Evolutionary conservation across 2,329 filamentous ascomycete species (phyloP), one percentile per base, ranked within the genome.

Genomic region (Paraconiothyrium brasiliense): DNA sequence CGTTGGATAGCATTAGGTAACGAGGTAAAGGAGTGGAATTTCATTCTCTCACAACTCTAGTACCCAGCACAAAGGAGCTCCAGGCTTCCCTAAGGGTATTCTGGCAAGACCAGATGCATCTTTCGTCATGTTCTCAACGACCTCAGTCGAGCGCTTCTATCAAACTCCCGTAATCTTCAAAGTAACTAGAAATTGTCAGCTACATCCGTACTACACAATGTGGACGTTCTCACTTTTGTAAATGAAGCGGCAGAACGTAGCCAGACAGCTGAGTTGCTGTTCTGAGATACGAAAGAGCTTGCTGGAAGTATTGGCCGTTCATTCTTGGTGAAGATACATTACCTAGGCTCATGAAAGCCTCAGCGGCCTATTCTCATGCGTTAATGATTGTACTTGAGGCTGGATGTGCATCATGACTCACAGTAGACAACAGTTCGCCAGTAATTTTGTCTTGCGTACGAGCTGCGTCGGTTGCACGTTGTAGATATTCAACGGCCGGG

Each of bases 261-360:
- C 77, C 79, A 20, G 77, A 71, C 13, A 83, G 74, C n/a, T 72
- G 71, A 8, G 72, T 69, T 6, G 84, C 83, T 58, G 73, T 74
- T 59, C 80, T 78, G 35, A 86, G 71, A 69, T 84, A 81, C 43
- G 70, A 70, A 50, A 86, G 71, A 0, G 84, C 84, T 67, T 80
- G 75, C 20, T 74, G 72, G 61, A 84, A 86, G 57, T 82, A 78
- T 14, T 73, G 73, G 63, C 82, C 76, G 60, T 84, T 84, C 43
- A 72, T 68, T 37, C 80, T 78, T 8, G 79, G 70, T 24, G 79
- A 80, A 4, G 82, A 83, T 1, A 84, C 82, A 58, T 85, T 86
- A 14, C 84, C 84, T 16, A 86, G 68, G 57, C 81, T 84, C 81
- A 85, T 85, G 61, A 80, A 80, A 37, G 83, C 81, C 74, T 86